Conservation (phyloP, 257 asterid species). For the Penstemon eatonii region DNA sequence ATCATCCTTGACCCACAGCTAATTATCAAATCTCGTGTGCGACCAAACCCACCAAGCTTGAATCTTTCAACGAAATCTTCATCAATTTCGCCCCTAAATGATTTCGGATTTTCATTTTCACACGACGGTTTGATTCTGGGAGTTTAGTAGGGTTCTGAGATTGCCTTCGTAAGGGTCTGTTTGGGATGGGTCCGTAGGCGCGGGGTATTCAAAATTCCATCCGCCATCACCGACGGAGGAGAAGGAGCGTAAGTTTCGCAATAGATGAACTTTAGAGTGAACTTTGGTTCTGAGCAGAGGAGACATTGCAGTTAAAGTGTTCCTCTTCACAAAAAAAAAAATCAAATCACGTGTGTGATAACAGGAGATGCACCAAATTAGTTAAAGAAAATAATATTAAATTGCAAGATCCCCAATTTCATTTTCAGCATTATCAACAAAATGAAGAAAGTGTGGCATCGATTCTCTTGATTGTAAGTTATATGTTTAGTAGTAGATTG, state of each 20-base stretch:
- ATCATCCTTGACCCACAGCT: too few species aligned
- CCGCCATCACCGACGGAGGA: slow-evolving; percentile 29
- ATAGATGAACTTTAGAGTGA: slow-evolving; percentile 20
- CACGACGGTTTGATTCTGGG: slow-evolving; percentile 30
- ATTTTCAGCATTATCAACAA: too few species aligned
- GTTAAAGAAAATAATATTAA: too few species aligned
- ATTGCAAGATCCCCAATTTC: too few species aligned
- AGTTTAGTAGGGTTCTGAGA: slow-evolving; percentile 28
- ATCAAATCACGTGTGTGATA: too few species aligned
- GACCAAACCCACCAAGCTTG: too few species aligned
- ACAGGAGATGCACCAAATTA: too few species aligned
- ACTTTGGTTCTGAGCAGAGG: slow-evolving; percentile 36
- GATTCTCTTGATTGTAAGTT: too few species aligned
- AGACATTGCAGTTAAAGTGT: slow-evolving; percentile 23
- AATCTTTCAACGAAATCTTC: slow-evolving; percentile 53
- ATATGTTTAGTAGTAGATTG: too few species aligned
- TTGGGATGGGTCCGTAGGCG: slow-evolving; percentile 54
- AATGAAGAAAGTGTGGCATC: too few species aligned
- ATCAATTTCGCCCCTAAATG: slow-evolving; percentile 35
- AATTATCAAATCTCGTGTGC: too few species aligned
- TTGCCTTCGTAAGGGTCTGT: slow-evolving; percentile 50
- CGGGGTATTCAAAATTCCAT: slow-evolving; percentile 33
- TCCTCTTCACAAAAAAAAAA: too few species aligned
- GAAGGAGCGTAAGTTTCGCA: slow-evolving; percentile 32
- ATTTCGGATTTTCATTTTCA: slow-evolving; percentile 35